Base-by-base conservation (phyloP, 2,329 filamentous ascomycete species). In the Arthroderma sp. region DNA sequence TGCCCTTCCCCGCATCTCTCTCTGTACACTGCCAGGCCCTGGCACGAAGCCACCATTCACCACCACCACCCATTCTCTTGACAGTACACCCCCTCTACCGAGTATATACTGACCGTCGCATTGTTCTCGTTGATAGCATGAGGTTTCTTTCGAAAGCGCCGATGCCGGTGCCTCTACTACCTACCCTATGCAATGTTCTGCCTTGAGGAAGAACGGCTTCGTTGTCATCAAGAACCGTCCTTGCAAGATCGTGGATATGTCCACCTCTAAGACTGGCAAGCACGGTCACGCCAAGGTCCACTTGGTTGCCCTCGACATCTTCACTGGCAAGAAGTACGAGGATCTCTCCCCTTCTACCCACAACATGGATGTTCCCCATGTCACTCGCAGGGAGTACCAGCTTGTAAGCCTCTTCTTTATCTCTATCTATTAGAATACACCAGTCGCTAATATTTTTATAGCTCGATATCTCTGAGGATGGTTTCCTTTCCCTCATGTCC, bases 201-300 rank as follows among this genome's bases (percentile, higher is more conserved):
- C 93, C 63, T 80, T 98, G 78, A 84, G 91, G 69, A 96, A 98
- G 88, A 94, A 93, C 82, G 89, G 91, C 57, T 83, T 84, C 78
- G 91, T 98, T 70, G 82, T 89, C 69, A 96, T 98, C 76, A 98
- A 98, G 83, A 74, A 77, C 73, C 91, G 91, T 62, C 93, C 91
- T 62, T 98, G 91, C 88, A 98, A 96, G 85, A 98, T 98, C 63
- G 85, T 96, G 71, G 91, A 98, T 67, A 98, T 98, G 93, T 94
- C 87, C 59, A 98, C 91, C 76, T 98, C 91, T 71, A 98, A 98
- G 88, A 98, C 91, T 59, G 91, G 91, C 74, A 98, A 98, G 86
- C 91, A 98, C 84, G 91, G 91, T 71, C 93, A 98, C 85, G 91
- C 91, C 74, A 98, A 98, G 83, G 91, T 98, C 69, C 89, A 98